Base-by-base conservation (phyloP, 2,329 filamentous ascomycete genomes). In the Pseudopithomyces maydicus region DNA sequence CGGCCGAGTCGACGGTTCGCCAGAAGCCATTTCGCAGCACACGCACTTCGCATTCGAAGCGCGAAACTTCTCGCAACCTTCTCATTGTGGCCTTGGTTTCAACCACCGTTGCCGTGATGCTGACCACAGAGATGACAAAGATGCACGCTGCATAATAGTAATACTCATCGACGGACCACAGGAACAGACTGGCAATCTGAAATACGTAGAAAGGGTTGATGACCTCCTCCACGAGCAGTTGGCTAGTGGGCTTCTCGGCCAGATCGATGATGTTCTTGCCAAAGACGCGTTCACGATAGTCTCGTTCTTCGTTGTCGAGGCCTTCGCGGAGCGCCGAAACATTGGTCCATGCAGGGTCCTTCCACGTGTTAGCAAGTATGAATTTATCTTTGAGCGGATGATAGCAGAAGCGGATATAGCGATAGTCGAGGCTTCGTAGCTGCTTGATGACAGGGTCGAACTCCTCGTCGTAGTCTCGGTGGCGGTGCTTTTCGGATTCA, bases 181-280 rank as follows among this genome's bases (percentile, higher is more conserved):
- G 85, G 39, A 96, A 78, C 63, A 99, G 81, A 80, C 95, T 98
- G 46, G 93, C 94, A 68, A 98, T 89, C 77, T 99, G 95, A 73
- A 99, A 99, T 54, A 99, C 90, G 74, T 99, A 99, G 74, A 99
- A 99, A 0, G 95, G 96, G 72, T 99, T 95, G 69, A 99, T 92
- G 19, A 91, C 92, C 85, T 99, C 95, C 66, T 99, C 94, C 19
- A 97, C 82, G 14, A 99, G 82, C 46, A 99, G 85, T 70, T 96
- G 91, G 1, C 86, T 83, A 15, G 89, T 84, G 1, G 90, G 88
- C 78, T 97, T 99, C 70, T 97, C 89, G 68, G 96, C 87, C 65
- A 99, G 96, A 61, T 97, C 91, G 64, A 99, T 97, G 56, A 92
- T 77, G 68, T 99, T 99, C 55, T 84, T 84, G 36, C 94, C 94